Evolutionary conservation across 768 basidiomycete genomes (phyloP).

Genomic region (Leccinum obscurum): DNA sequence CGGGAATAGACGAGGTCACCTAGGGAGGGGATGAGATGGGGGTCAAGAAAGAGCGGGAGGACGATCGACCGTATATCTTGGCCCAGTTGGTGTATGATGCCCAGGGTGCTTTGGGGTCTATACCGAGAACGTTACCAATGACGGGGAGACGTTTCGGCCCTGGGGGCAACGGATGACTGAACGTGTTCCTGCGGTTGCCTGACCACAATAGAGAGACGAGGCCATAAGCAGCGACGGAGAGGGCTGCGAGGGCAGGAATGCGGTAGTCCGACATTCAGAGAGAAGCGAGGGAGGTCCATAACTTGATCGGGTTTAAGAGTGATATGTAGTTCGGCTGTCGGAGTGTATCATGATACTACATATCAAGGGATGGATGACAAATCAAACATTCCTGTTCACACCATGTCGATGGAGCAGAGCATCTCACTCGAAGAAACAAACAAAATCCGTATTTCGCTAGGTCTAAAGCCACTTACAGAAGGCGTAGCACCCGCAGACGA

Average conservation of each 20-base stretch:
- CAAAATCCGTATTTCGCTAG: slow-evolving; percentile 91
- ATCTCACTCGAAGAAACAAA: slow-evolving; percentile 94
- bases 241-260: slow-evolving; percentile 11
- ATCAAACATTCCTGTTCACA: slow-evolving; percentile 13
- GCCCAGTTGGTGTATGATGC: slow-evolving; percentile 34
- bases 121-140: slow-evolving; percentile 31
- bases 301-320: background rate
- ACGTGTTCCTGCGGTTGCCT: background rate
- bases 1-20: slow-evolving; percentile 41
- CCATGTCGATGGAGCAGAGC: slow-evolving; percentile 78
- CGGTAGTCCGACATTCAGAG: slow-evolving; percentile 13
- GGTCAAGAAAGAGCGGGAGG: slow-evolving; percentile 5
- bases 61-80: slow-evolving; percentile 27
- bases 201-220: slow-evolving; percentile 8
- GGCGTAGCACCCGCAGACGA: slow-evolving; percentile 68
- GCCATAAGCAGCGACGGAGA: slow-evolving; percentile 7
- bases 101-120: slow-evolving; percentile 33
- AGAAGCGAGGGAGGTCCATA: background rate
- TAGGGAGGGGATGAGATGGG: background rate
- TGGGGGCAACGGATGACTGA: slow-evolving; percentile 39
- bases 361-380: slow-evolving; percentile 11
- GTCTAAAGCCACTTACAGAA: slow-evolving; percentile 90
- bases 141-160: slow-evolving; percentile 50
- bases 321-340: slow-evolving; percentile 1
- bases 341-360: background rate